Conservation (phyloP, 495 filamentous ascomycete genomes). For the Bathelium albidoporum region DNA sequence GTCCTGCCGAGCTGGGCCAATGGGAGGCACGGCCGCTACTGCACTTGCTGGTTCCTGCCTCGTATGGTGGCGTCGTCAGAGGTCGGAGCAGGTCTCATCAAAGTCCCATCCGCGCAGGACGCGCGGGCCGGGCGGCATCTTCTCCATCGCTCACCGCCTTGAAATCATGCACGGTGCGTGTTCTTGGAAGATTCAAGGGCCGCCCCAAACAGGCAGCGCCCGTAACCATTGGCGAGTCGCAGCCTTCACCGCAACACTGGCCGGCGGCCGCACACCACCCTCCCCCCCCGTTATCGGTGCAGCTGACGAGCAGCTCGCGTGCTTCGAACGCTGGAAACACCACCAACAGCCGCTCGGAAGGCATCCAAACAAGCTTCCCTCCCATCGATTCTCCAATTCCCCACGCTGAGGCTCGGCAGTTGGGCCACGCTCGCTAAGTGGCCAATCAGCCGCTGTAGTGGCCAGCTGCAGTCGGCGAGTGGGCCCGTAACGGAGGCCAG, state of each 20-base stretch:
- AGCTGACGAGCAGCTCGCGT: conserved; percentile 5
- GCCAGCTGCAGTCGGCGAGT: background rate
- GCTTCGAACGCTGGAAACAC: background rate
- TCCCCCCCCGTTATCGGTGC: conserved; percentile 1
- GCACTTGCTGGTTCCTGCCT: background rate
- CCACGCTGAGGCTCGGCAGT: conserved; percentile 3
- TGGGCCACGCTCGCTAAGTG: background rate
- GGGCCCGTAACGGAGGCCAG: too few relatives aligned
- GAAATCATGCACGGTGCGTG: background rate
- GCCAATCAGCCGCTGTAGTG: background rate
- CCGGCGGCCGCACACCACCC: too few relatives aligned
- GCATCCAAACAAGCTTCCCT: background rate
- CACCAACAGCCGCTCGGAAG: conserved; percentile 1
- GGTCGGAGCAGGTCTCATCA: too few relatives aligned
- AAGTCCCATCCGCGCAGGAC: too few relatives aligned
- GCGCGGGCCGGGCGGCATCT: background rate
- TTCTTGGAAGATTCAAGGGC: background rate
- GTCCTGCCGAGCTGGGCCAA: background rate
- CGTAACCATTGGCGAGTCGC: background rate
- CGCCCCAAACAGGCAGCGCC: background rate
- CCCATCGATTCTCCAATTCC: too few relatives aligned
- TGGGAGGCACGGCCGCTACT: background rate
- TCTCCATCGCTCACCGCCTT: background rate
- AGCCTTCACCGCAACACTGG: background rate
- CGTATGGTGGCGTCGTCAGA: background rate